Percentiles rank a stretch among this genome's conserved stretches.
phyloP scores from a whole-genome alignment of 768 basidiomycete species.

The Rhodocollybia butyracea region DNA sequence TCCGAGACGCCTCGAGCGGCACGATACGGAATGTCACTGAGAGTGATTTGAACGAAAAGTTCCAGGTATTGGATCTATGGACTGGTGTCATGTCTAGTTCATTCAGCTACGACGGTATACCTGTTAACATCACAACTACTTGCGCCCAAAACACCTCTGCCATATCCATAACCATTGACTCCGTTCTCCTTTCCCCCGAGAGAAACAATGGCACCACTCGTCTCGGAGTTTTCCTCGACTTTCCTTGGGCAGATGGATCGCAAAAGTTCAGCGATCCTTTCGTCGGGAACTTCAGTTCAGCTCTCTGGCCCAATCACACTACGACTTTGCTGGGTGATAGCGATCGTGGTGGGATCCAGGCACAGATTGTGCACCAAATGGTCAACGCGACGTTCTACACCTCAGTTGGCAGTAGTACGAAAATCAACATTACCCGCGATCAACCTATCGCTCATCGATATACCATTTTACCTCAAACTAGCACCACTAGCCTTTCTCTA shows the following conservation, averaged over 20 bases:
- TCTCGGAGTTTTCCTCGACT: slow-evolving; percentile 52
- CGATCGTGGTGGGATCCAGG: slow-evolving; percentile 17
- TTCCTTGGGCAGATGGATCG: slow-evolving; percentile 60
- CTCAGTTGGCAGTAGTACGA: slow-evolving; percentile 33
- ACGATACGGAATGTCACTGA: slow-evolving; percentile 30
- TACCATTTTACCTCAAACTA: slow-evolving; percentile 32
- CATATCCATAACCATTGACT: slow-evolving; percentile 37
- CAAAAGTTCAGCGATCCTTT: slow-evolving; percentile 55
- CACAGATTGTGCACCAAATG: slow-evolving; percentile 41
- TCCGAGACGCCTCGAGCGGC: slow-evolving; percentile 26
- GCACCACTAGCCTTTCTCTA: slow-evolving; percentile 29
- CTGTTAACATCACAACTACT: slow-evolving; percentile 36
- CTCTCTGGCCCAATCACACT: slow-evolving; percentile 42
- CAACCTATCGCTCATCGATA: slow-evolving; percentile 44
- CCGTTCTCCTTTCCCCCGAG: slow-evolving; percentile 34
- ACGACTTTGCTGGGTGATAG: slow-evolving; percentile 28
- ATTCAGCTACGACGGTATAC: slow-evolving; percentile 34
- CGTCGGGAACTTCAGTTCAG: slow-evolving; percentile 45
- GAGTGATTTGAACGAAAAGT: slow-evolving; percentile 28
- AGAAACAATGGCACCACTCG: slow-evolving; percentile 3
- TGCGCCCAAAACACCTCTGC: slow-evolving; percentile 36
- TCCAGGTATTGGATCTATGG: slow-evolving; percentile 54
- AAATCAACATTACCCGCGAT: slow-evolving; percentile 38
- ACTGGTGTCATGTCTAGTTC: slow-evolving; percentile 46
- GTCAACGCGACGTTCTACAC: slow-evolving; percentile 40